These are phyloP conservation scores for Mayamaea pseudoterrestris DNA, from an alignment of 108 stramenopile genomes.

Conservation along the genomic window DNA sequence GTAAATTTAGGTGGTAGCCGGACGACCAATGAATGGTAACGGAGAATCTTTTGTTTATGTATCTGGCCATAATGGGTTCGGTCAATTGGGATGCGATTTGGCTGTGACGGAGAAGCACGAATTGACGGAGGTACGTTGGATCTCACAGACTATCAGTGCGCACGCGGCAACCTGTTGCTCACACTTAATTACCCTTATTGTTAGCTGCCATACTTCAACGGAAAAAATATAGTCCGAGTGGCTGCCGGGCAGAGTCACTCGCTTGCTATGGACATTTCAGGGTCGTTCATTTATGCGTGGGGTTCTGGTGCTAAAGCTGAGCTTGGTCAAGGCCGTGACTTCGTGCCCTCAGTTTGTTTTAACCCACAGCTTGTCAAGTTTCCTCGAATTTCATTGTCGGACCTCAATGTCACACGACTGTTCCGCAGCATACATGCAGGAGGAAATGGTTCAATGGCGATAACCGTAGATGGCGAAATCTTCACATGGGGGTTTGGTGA, in stretches of 20 bases:
- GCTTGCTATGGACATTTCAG: constrained; percentile 46
- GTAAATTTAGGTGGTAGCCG: constrained; percentile 65
- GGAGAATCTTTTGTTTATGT: constrained; percentile 36
- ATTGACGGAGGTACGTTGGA: constrained; percentile 23
- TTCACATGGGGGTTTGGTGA: constrained; percentile 89
- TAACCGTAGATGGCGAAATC: constrained; percentile 54
- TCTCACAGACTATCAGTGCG: no score
- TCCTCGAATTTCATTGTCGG: no score
- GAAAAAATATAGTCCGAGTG: constrained; percentile 38
- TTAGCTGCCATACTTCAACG: no score
- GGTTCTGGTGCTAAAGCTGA: constrained; percentile 84
- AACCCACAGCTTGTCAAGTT: constrained; percentile 12
- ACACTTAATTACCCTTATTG: no score
- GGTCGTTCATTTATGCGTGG: constrained; percentile 47
- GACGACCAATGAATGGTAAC: constrained; percentile 16
- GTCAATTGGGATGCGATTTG: constrained; percentile 82
- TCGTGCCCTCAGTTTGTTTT: no score
- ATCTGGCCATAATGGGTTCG: constrained; percentile 83
- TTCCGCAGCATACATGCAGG: constrained; percentile 31
- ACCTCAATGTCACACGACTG: no score
- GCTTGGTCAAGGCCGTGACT: constrained; percentile 43
- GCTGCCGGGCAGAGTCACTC: constrained; percentile 68
- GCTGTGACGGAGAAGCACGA: constrained; percentile 15
- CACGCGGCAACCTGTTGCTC: no score
- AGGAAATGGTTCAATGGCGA: constrained; percentile 37